Percentiles rank a stretch among this genome's conserved stretches.
Conservation (phyloP, 2,329 filamentous ascomycete genomes). For the Torrubiella hemipterigena region DNA sequence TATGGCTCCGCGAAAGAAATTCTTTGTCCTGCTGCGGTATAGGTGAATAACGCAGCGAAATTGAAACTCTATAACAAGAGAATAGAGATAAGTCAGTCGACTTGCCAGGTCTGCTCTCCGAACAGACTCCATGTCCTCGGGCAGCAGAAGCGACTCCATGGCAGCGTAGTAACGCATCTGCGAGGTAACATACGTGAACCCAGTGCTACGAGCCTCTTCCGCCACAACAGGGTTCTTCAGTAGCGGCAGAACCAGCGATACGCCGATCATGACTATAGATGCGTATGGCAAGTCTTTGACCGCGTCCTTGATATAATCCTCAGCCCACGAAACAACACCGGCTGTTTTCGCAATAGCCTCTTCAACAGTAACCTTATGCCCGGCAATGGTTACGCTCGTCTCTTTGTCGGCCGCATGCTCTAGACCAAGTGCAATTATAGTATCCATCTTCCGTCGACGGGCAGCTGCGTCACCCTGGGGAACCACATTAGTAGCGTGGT, state of each 20-base stretch:
- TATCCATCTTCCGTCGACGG: too few species aligned
- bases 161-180: slow-evolving; percentile 1
- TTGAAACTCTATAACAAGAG: slow-evolving; percentile 1
- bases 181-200: slow-evolving; percentile 3
- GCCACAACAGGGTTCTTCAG: background rate
- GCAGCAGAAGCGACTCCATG: slow-evolving; percentile 1
- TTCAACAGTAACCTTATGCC: slow-evolving; percentile 2
- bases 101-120: background rate
- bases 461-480: too few species aligned
- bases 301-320: slow-evolving; percentile 1
- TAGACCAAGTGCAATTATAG: background rate
- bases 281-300: slow-evolving; percentile 1
- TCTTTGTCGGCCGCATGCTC: slow-evolving; percentile 1
- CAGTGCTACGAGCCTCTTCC: background rate
- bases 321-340: background rate
- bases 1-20: slow-evolving; percentile 1
- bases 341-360: background rate
- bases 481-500: too few species aligned
- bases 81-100: background rate
- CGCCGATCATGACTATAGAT: slow-evolving; percentile 1
- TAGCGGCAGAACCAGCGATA: slow-evolving; percentile 4
- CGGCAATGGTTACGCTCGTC: background rate
- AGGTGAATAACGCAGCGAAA: slow-evolving; percentile 1
- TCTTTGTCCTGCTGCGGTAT: slow-evolving; percentile 1
- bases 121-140: background rate